These are phyloP conservation scores for Dissophora globulifera DNA, from an alignment of 192 early-diverging fungal genomes.

Conservation along the genomic window DNA sequence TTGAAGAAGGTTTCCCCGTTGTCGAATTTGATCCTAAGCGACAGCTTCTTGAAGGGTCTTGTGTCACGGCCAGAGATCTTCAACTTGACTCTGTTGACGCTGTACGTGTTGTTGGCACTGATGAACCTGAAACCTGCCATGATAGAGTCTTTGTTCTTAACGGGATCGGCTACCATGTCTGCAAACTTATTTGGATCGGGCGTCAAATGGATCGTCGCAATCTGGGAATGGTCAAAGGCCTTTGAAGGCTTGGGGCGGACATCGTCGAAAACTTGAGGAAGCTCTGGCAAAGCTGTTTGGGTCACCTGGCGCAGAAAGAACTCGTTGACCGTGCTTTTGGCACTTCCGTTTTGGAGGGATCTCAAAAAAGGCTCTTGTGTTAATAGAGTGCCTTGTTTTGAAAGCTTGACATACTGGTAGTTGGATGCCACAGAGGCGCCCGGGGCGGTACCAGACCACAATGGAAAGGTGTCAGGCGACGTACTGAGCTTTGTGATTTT, in stretches of 20 bases:
- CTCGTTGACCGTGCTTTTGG: constrained; percentile 51
- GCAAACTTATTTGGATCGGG: constrained; percentile 25
- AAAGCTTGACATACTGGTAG: constrained; percentile 33
- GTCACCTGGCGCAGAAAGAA: constrained; percentile 60
- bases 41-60: constrained; percentile 49
- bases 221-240: constrained; percentile 54
- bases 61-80: constrained; percentile 54
- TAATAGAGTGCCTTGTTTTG: background rate
- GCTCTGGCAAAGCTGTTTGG: constrained; percentile 42
- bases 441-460: constrained; percentile 22
- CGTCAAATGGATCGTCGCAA: constrained; percentile 58
- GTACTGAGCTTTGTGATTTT: constrained; percentile 8
- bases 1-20: constrained; percentile 40
- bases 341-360: background rate
- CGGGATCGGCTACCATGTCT: constrained; percentile 43
- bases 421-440: constrained; percentile 3
- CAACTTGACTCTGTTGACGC: constrained; percentile 39
- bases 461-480: constrained; percentile 10
- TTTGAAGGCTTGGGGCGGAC: constrained; percentile 54
- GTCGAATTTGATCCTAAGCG: constrained; percentile 52
- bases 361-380: constrained; percentile 31
- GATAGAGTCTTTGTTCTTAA: constrained; percentile 24
- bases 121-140: constrained; percentile 31
- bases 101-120: constrained; percentile 24
- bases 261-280: constrained; percentile 60